These are phyloP conservation scores for Triticum monococcum DNA, from an alignment of 176 grass and related monocot genomes.

Conservation along the genomic window DNA sequence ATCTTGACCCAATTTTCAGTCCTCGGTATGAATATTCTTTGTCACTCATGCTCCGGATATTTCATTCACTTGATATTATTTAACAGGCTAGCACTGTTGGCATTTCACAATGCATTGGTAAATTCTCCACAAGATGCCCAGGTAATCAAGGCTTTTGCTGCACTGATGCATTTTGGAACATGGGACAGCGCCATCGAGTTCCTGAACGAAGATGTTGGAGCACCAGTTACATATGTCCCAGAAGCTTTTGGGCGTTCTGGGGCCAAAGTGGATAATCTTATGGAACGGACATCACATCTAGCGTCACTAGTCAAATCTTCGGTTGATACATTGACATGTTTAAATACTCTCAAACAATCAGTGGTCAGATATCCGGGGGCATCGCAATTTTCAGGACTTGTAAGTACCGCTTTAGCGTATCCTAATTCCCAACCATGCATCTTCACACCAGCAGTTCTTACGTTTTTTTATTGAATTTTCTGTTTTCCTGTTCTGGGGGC, in stretches of 20 bases:
- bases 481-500: neutral
- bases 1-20: neutral
- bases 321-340: conserved; percentile 45
- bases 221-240: conserved; percentile 49
- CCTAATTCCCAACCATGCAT: neutral
- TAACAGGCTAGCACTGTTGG: conserved; percentile 67
- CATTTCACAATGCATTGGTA: conserved; percentile 77
- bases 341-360: conserved; percentile 55
- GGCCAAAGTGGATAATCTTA: conserved; percentile 50
- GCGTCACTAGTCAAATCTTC: conserved; percentile 64
- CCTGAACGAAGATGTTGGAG: conserved; percentile 55
- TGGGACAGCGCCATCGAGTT: conserved; percentile 49
- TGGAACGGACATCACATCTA: conserved; percentile 51
- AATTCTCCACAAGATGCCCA: conserved; percentile 65
- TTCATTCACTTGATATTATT: conserved; percentile 24
- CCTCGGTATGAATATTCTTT: neutral
- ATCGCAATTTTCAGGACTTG: conserved; percentile 56
- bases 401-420: conserved; percentile 40
- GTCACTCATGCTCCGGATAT: conserved; percentile 1
- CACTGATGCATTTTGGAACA: conserved; percentile 63
- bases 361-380: conserved; percentile 44
- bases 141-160: conserved; percentile 66
- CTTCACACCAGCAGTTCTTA: neutral
- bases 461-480: neutral
- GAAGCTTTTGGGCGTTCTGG: conserved; percentile 46